Evolutionary conservation across 345 rosid species (phyloP).

Genomic region (Stellera chamaejasme): DNA sequence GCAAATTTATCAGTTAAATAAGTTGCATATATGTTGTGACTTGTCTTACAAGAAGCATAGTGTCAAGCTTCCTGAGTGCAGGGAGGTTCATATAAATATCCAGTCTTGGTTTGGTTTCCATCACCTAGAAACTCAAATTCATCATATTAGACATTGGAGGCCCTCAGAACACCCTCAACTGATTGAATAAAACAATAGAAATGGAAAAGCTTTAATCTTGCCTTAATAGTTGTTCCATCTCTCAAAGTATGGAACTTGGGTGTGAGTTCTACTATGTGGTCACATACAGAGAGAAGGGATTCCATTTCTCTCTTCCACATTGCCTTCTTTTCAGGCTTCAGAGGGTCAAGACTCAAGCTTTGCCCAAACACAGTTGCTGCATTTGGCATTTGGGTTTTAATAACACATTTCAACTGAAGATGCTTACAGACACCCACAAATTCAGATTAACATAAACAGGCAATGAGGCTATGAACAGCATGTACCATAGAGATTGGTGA

Average conservation of each 20-base stretch:
- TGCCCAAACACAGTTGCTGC: slow-evolving; percentile 95
- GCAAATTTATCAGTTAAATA: background rate
- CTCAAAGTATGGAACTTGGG: slow-evolving; percentile 50
- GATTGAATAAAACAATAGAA: background rate
- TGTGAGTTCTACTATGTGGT: slow-evolving; percentile 64
- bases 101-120: slow-evolving; percentile 63
- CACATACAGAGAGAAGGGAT: slow-evolving; percentile 78
- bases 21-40: background rate
- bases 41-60: slow-evolving; percentile 68
- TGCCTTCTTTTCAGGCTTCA: slow-evolving; percentile 67
- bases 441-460: background rate
- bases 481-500: slow-evolving; percentile 94
- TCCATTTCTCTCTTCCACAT: slow-evolving; percentile 94
- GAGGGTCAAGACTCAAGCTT: slow-evolving; percentile 69
- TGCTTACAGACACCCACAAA: too few species aligned
- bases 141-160: slow-evolving; percentile 4
- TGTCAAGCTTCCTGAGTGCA: slow-evolving; percentile 74
- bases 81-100: slow-evolving; percentile 85
- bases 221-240: slow-evolving; percentile 66
- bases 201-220: slow-evolving; percentile 11
- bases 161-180: too few species aligned
- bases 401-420: too few species aligned
- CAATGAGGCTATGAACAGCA: background rate
- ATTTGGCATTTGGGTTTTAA: slow-evolving; percentile 5
- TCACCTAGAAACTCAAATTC: slow-evolving; percentile 34